These are phyloP conservation scores for Mycosphaerella arachidis DNA, from an alignment of 2,329 filamentous ascomycete genomes.

Conservation along the genomic window DNA sequence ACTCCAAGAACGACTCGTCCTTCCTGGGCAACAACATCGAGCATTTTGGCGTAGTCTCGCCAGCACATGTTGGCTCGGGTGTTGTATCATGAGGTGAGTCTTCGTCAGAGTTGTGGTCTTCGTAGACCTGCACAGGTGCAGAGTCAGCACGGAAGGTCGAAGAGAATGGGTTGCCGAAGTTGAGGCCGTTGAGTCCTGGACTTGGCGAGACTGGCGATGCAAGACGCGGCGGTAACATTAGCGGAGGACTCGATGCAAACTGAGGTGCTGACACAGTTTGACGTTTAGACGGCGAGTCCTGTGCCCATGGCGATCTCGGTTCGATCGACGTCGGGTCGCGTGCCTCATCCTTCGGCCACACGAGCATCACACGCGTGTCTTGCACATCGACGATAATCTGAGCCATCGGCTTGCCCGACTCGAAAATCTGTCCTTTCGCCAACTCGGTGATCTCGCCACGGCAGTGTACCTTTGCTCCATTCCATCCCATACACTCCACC, in stretches of 20 bases:
- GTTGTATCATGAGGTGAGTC: conserved; percentile 31
- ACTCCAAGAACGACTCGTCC: conserved; percentile 11
- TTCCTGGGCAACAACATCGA: conserved; percentile 10
- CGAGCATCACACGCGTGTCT: conserved; percentile 80
- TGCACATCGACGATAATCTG: conserved; percentile 96
- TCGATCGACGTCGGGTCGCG: conserved; percentile 47
- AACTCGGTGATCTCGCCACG: conserved; percentile 82
- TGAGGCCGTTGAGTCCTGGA: conserved; percentile 45
- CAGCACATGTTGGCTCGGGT: conserved; percentile 19
- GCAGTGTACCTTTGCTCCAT: conserved; percentile 88
- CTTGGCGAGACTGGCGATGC: conserved; percentile 74
- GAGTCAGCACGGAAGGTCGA: conserved; percentile 38
- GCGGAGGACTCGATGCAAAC: conserved; percentile 58
- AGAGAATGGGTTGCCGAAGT: conserved; percentile 38
- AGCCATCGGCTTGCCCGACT: conserved; percentile 77
- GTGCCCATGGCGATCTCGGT: conserved; percentile 60
- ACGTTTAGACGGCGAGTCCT: conserved; percentile 57
- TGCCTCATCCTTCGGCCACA: conserved; percentile 67
- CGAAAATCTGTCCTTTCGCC: conserved; percentile 81
- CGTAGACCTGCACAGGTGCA: conserved; percentile 64
- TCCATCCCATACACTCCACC: conserved; percentile 91
- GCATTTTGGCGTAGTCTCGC: conserved; percentile 17
- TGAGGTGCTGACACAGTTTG: conserved; percentile 37
- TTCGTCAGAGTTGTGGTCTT: conserved; percentile 61
- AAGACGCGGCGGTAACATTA: conserved; percentile 55